Evolutionary conservation across 495 filamentous ascomycete genomes (phyloP).

Genomic region (Platismatia glauca): DNA sequence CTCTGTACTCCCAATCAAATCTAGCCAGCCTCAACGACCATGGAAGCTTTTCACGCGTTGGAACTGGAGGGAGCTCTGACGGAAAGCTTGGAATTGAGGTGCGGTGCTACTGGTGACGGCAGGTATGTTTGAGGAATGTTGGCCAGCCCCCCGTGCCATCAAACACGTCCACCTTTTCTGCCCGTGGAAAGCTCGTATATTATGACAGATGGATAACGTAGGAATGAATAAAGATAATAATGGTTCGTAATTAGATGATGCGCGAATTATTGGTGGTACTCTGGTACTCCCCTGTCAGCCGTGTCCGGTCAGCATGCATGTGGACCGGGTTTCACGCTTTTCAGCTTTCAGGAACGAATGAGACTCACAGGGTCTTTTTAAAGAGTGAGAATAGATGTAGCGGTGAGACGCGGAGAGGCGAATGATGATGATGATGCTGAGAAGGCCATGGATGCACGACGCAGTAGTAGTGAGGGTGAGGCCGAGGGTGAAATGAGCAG

Average conservation of each 20-base stretch:
- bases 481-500: slow-evolving; percentile 3
- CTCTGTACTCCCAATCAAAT: neutral
- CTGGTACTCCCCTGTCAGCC: slow-evolving; percentile 3
- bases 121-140: slow-evolving; percentile 21
- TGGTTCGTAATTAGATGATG: neutral
- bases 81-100: slow-evolving; percentile 6
- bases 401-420: slow-evolving; percentile 20
- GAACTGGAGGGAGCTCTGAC: neutral
- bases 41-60: neutral
- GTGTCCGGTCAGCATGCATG: slow-evolving; percentile 9
- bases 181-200: neutral
- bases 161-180: slow-evolving; percentile 1
- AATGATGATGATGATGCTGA: neutral
- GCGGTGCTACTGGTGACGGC: slow-evolving; percentile 2
- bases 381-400: slow-evolving; percentile 14
- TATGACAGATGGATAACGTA: neutral
- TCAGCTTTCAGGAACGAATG: neutral
- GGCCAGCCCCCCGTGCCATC: slow-evolving; percentile 14
- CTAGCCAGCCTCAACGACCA: neutral
- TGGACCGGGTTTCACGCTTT: neutral
- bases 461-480: slow-evolving; percentile 1
- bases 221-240: neutral
- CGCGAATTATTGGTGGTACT: slow-evolving; percentile 1
- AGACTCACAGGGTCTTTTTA: slow-evolving; percentile 11
- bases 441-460: neutral